Percentiles rank a stretch among this genome's conserved stretches.
These are phyloP conservation scores for Isabelozyma pseudorhagii DNA, from an alignment of 805 yeast species.

Conservation along the genomic window DNA sequence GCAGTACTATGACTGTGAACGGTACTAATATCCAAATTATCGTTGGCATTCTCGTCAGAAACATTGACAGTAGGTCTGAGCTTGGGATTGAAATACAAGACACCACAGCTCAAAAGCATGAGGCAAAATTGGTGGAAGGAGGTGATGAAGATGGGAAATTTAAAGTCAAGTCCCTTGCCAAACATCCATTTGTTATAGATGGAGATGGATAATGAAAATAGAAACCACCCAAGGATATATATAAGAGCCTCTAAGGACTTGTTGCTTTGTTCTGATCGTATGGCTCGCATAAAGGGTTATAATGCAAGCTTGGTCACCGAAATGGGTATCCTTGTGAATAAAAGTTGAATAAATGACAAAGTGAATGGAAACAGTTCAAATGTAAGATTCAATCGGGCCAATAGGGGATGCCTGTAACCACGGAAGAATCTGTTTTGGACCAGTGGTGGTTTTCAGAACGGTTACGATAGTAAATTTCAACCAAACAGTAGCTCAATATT, in stretches of 20 bases:
- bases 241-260: conserved; percentile 15
- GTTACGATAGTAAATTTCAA: too few relatives aligned
- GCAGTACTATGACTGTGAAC: conserved; percentile 1
- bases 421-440: too few relatives aligned
- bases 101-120: conserved; percentile 47
- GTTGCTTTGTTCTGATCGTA: neutral
- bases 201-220: conserved; percentile 65
- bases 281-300: neutral
- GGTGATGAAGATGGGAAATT: conserved; percentile 83
- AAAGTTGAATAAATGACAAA: neutral
- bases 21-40: neutral
- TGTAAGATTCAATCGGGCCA: too few relatives aligned
- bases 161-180: conserved; percentile 72
- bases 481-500: too few relatives aligned
- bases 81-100: conserved; percentile 44
- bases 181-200: conserved; percentile 98
- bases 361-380: too few relatives aligned
- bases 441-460: too few relatives aligned
- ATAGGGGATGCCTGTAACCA: too few relatives aligned
- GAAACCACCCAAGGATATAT: conserved; percentile 61
- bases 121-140: conserved; percentile 79
- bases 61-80: conserved; percentile 39
- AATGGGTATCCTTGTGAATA: neutral
- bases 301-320: neutral
- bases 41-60: neutral